Percentiles rank a stretch among this genome's conserved stretches.
phyloP scores from a whole-genome alignment of 768 basidiomycete species.

The Lactarius evosmus region DNA sequence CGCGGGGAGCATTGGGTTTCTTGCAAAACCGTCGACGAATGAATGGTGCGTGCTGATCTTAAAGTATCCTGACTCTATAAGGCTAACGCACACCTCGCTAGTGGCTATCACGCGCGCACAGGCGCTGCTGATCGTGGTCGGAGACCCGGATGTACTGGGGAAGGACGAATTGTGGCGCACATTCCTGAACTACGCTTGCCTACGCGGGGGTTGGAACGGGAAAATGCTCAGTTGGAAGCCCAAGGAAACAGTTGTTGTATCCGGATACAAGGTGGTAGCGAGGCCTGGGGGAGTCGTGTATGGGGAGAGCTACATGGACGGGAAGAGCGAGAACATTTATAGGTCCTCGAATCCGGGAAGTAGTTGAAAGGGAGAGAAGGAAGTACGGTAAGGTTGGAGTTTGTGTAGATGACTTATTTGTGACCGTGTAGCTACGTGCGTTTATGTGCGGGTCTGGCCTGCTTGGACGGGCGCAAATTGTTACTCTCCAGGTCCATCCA shows the following conservation, averaged over 20 bases:
- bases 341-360: neutral
- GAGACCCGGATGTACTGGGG: conserved; percentile 55
- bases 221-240: conserved; percentile 51
- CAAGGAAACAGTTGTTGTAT: neutral
- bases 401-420: too few relatives aligned
- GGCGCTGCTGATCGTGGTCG: conserved; percentile 56
- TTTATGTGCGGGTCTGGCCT: neutral
- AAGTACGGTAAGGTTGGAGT: neutral
- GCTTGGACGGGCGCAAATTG: neutral
- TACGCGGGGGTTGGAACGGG: conserved; percentile 54
- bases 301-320: conserved; percentile 13
- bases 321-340: conserved; percentile 7
- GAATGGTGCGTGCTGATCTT: conserved; percentile 28
- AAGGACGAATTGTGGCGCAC: conserved; percentile 61
- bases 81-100: conserved; percentile 28
- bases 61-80: neutral
- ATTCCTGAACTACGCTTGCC: conserved; percentile 57
- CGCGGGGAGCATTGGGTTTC: conserved; percentile 33
- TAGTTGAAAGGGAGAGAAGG: neutral
- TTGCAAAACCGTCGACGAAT: conserved; percentile 34
- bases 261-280: neutral
- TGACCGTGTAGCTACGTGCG: neutral
- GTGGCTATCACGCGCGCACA: conserved; percentile 63
- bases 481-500: neutral
- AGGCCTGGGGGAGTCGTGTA: neutral